A percentile compares a stretch with the other conserved stretches of the same genome.
These are phyloP conservation scores for Bipolaris zeicola DNA, from an alignment of 2,329 filamentous ascomycete genomes.

Conservation along the genomic window DNA sequence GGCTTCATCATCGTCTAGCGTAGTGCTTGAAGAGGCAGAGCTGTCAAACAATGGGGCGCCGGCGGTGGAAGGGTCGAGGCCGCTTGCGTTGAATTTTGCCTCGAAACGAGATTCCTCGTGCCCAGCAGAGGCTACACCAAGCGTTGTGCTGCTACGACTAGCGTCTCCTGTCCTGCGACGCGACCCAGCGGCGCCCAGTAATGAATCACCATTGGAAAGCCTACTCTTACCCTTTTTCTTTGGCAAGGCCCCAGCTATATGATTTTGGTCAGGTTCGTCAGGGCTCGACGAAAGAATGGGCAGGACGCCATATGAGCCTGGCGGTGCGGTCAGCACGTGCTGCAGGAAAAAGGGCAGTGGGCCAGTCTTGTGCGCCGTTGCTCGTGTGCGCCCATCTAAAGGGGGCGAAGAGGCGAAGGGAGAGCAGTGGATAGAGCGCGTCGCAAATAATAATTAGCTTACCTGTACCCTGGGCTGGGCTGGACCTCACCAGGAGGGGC, in stretches of 20 bases:
- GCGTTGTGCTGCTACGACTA: slow-evolving; percentile 31
- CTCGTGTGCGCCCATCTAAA: slow-evolving; percentile 8
- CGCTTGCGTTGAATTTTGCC: slow-evolving; percentile 41
- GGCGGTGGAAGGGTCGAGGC: slow-evolving; percentile 28
- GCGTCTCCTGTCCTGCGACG: slow-evolving; percentile 35
- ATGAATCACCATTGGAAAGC: slow-evolving; percentile 36
- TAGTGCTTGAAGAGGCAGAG: slow-evolving; percentile 39
- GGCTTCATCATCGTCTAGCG: slow-evolving; percentile 34
- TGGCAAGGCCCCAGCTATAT: slow-evolving; percentile 32
- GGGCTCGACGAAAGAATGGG: slow-evolving; percentile 53
- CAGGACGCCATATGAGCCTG: slow-evolving; percentile 64
- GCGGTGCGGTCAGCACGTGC: slow-evolving; percentile 11
- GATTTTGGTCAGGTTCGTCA: slow-evolving; percentile 43
- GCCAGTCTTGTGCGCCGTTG: slow-evolving; percentile 11
- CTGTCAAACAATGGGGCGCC: slow-evolving; percentile 32
- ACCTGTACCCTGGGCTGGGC: slow-evolving; percentile 62
- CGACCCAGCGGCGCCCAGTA: slow-evolving; percentile 24
- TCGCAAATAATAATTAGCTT: slow-evolving; percentile 24
- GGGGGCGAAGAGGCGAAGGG: slow-evolving; percentile 1
- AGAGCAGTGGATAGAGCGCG: background rate
- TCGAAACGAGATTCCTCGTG: slow-evolving; percentile 41
- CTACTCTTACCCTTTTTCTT: slow-evolving; percentile 44
- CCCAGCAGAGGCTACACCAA: slow-evolving; percentile 32
- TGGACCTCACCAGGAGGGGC: slow-evolving; percentile 64
- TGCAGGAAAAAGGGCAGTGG: background rate